Evolutionary conservation across 805 yeast species (phyloP), one percentile per base, ranked within the genome.

Genomic region (Candida khao-thaluensis): DNA sequence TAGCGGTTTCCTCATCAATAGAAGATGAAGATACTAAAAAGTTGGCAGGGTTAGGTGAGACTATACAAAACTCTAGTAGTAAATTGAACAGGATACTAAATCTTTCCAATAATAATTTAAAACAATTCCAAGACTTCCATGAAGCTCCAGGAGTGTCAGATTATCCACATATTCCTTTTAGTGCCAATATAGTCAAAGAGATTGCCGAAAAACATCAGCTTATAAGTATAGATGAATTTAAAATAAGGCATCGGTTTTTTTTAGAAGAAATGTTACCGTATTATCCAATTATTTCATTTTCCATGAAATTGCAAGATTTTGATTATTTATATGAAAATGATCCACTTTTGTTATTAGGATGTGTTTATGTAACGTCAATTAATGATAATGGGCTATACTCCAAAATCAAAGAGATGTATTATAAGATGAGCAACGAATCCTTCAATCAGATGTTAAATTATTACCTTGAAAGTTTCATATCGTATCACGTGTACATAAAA

Each of bases 241-340:
- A 53, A 18, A 39, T 44, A 10, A 58, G 74, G 45, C 66, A 53
- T 38, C 44, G 51, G 5, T 56, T 47, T 35, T 76, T 75, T 44
- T 48, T 62, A 10, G 34, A 56, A 6, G 61, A 67, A 9, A 59
- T 75, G 56, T 49, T 71, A 11, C 59, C 67, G 9, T 73, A 59
- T 50, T 76, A 75, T 67, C 82, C 81, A 7, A 61, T 72, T 29
- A 58, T 73, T 3, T 61, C 75, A 11, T 52, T 76, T 21, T 71
- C 79, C 2, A 12, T 38, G 8, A 39, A 43, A 6, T 41, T 58
- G 12, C 60, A 60, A 21, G 56, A 64, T 11, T 74, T 66, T 44
- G 69, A 72, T 12, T 61, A 60, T 52, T 45, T 74, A 14, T 33
- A 67, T 9, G 66, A 66, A 15, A 52, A 67, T 30, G 64, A 68